These are phyloP conservation scores for Peterozyma toletana DNA, from an alignment of 805 yeast species.

Conservation along the genomic window DNA sequence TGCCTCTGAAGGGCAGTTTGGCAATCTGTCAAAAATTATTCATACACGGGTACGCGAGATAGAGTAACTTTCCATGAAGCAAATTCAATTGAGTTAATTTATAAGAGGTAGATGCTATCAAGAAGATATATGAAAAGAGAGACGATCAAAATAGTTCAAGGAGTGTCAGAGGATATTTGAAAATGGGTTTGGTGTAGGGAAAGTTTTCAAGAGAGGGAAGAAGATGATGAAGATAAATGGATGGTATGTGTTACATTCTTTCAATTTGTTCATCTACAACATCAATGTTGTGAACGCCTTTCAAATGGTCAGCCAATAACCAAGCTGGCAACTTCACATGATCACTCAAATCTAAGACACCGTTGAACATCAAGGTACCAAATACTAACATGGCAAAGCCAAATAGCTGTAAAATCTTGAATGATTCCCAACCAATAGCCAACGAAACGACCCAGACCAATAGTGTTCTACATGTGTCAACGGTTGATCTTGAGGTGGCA, in stretches of 20 bases:
- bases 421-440: conserved; percentile 67
- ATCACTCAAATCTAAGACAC: conserved; percentile 48
- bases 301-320: conserved; percentile 26
- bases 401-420: conserved; percentile 49
- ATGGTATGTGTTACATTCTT: conserved; percentile 19
- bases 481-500: conserved; percentile 74
- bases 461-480: conserved; percentile 71
- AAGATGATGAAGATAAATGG: too few species aligned
- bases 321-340: conserved; percentile 39
- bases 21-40: too few species aligned
- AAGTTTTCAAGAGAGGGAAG: not conserved
- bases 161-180: not conserved
- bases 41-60: too few species aligned
- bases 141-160: too few species aligned
- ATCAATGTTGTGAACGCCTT: conserved; percentile 21
- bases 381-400: conserved; percentile 60
- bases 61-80: too few species aligned
- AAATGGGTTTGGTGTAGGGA: not conserved
- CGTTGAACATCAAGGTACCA: conserved; percentile 72
- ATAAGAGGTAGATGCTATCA: too few species aligned
- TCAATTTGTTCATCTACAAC: conserved; percentile 35
- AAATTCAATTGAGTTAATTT: too few species aligned
- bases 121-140: too few species aligned
- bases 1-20: too few species aligned
- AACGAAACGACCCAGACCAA: conserved; percentile 72